Percentiles rank a stretch among this genome's conserved stretches.
Evolutionary conservation across 768 basidiomycete genomes (phyloP).

Genomic region (Pleurotus tuber-regium): DNA sequence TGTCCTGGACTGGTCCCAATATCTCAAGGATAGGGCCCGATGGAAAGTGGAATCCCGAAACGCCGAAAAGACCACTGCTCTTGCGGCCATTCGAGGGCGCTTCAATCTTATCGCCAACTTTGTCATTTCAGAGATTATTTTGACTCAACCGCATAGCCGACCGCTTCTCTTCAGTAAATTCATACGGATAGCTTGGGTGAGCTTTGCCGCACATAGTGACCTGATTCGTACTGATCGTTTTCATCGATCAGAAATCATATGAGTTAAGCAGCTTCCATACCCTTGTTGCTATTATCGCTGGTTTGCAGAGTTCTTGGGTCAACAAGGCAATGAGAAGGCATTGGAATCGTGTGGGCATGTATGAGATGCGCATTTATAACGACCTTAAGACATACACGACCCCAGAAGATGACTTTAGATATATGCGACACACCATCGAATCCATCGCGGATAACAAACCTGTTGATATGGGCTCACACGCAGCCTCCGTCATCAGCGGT

Average conservation of each 20-base stretch:
- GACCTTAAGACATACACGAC: constrained; percentile 70
- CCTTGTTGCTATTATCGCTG: constrained; percentile 76
- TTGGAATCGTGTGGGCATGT: constrained; percentile 64
- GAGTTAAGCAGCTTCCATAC: constrained; percentile 74
- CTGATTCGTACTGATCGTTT: constrained; percentile 4
- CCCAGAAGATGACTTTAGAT: constrained; percentile 66
- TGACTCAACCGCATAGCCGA: constrained; percentile 68
- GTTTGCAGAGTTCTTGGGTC: constrained; percentile 70
- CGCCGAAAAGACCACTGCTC: constrained; percentile 63
- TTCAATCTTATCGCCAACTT: constrained; percentile 87
- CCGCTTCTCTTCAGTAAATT: constrained; percentile 70
- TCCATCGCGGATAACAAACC: constrained; percentile 67
- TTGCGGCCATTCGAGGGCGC: constrained; percentile 73
- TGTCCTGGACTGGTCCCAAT: constrained; percentile 81
- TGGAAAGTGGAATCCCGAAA: constrained; percentile 62
- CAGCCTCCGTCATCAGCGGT: constrained; percentile 50
- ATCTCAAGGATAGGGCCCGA: constrained; percentile 69
- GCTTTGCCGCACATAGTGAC: constrained; percentile 22
- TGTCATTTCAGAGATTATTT: constrained; percentile 74
- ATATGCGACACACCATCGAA: constrained; percentile 64
- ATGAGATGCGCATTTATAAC: constrained; percentile 70
- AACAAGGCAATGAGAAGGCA: constrained; percentile 61
- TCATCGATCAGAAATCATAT: constrained; percentile 68
- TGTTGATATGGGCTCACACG: constrained; percentile 48
- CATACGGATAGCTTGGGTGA: constrained; percentile 82